Evolutionary conservation across 2,329 filamentous ascomycete genomes (phyloP), one percentile per base, ranked within the genome.

Genomic region (Biscogniauxia sp.): DNA sequence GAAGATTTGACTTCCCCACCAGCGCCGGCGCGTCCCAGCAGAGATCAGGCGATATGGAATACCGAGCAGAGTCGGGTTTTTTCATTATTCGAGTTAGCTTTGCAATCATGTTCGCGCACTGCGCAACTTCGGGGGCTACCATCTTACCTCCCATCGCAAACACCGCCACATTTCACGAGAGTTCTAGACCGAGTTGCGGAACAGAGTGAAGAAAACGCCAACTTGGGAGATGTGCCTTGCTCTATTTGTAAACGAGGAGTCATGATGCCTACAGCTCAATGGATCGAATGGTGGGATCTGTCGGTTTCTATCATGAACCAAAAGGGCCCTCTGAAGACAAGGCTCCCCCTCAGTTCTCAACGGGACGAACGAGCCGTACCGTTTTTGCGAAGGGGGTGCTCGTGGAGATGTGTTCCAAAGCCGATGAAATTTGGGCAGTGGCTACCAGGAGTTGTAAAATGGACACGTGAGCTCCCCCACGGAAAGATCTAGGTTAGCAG

Each of bases 261-360:
- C 3, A 74, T 86, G 6, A 75, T 83, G 20, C 82, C 86, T 2
- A 73, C 79, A 3, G 76, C 82, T 0, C 79, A 86, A 67, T 89
- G 87, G 86, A 73, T 89, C 7, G 87, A 89, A 68, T 89, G 86
- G 83, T 85, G 82, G 71, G 78, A 82, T 60, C 67, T 80, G 32
- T 61, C 61, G 26, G 55, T 58, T 41, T 45, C n/a, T 45, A 25
- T 32, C 45, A 45, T 45, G 37, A 45, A n/a, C 37, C 13, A 45
- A 45, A 45, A 45, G 37, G 37, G 37, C 37, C 37, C 37, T 45
- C 13, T 15, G 11, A 45, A 45, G 17, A 6, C 15, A 5, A 15
- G 37, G 15, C 13, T 45, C 7, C 28, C 26, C 23, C 19, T 26
- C 9, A 17, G 59, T 58, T 23, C 61, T 62, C 17, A 57, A 64